These are phyloP conservation scores for Cenchrus purpureus DNA, from an alignment of 176 grass and related monocot genomes.

Conservation along the genomic window DNA sequence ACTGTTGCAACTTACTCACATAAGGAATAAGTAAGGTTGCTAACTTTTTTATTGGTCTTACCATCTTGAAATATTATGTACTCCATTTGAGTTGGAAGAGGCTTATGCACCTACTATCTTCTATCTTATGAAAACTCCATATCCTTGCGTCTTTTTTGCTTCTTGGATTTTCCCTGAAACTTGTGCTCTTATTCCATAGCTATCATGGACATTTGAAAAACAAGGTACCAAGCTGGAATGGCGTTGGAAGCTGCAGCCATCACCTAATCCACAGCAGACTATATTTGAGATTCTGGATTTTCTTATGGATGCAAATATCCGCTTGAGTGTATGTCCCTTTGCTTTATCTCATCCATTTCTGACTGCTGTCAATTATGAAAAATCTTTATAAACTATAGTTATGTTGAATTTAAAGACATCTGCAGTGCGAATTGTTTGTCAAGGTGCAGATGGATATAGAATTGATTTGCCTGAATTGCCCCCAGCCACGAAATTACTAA, in stretches of 20 bases:
- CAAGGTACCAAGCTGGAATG: slow-evolving; percentile 92
- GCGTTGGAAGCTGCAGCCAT: slow-evolving; percentile 88
- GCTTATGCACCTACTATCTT: background rate
- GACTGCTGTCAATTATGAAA: background rate
- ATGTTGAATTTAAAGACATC: background rate
- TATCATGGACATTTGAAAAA: slow-evolving; percentile 93
- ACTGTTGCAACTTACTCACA: slow-evolving; percentile 2
- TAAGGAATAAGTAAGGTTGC: background rate
- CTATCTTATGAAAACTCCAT: background rate
- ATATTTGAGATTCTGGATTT: slow-evolving; percentile 81
- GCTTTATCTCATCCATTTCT: background rate
- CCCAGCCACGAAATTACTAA: background rate
- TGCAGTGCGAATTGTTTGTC: background rate
- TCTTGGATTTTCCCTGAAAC: background rate
- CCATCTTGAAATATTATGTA: background rate
- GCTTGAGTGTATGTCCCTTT: slow-evolving; percentile 72
- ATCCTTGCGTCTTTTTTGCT: background rate
- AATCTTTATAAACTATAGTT: background rate
- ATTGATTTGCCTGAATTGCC: slow-evolving; percentile 12
- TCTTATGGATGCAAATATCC: slow-evolving; percentile 95
- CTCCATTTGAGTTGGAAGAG: background rate
- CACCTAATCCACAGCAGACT: slow-evolving; percentile 65
- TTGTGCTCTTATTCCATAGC: slow-evolving; percentile 41
- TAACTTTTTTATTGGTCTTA: background rate
- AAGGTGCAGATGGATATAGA: background rate